A percentile compares a stretch with the other conserved stretches of the same genome.
Conservation (phyloP, 1,139 yeast species). For the Kodamaea sp. region DNA sequence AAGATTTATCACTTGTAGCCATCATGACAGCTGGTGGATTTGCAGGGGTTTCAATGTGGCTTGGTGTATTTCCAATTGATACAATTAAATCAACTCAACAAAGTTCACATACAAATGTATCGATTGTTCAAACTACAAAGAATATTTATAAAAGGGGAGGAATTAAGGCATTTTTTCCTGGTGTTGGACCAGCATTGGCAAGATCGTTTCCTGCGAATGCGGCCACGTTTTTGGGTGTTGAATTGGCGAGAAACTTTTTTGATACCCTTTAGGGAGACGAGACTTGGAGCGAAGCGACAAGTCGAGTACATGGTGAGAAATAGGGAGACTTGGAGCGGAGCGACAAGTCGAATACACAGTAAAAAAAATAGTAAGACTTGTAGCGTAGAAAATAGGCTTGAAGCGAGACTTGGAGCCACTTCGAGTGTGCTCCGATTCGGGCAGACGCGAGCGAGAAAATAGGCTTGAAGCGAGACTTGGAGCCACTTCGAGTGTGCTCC, state of each 20-base stretch:
- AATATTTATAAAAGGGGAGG: slow-evolving; percentile 71
- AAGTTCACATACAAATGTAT: slow-evolving; percentile 55
- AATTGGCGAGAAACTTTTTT: slow-evolving; percentile 71
- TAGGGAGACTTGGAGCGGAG: too few species aligned
- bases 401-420: too few species aligned
- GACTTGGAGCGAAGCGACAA: neutral
- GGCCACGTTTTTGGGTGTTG: slow-evolving; percentile 95
- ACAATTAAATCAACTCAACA: slow-evolving; percentile 88
- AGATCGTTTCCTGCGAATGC: slow-evolving; percentile 98
- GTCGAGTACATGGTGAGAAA: too few species aligned
- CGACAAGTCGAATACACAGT: too few species aligned
- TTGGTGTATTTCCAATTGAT: slow-evolving; percentile 92
- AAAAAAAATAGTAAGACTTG: too few species aligned
- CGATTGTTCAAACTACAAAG: slow-evolving; percentile 64
- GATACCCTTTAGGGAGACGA: slow-evolving; percentile 24
- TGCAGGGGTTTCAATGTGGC: slow-evolving; percentile 97
- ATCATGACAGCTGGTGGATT: slow-evolving; percentile 89
- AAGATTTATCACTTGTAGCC: slow-evolving; percentile 63
- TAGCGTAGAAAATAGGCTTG: too few species aligned
- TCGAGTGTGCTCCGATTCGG: too few species aligned
- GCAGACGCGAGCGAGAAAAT: too few species aligned
- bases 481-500: too few species aligned
- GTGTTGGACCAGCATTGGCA: slow-evolving; percentile 90
- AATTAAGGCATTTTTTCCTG: slow-evolving; percentile 92
- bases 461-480: too few species aligned